Evolutionary conservation across 2,329 filamentous ascomycete genomes (phyloP), one percentile per base, ranked within the genome.

Genomic region (Xylaria sp.): DNA sequence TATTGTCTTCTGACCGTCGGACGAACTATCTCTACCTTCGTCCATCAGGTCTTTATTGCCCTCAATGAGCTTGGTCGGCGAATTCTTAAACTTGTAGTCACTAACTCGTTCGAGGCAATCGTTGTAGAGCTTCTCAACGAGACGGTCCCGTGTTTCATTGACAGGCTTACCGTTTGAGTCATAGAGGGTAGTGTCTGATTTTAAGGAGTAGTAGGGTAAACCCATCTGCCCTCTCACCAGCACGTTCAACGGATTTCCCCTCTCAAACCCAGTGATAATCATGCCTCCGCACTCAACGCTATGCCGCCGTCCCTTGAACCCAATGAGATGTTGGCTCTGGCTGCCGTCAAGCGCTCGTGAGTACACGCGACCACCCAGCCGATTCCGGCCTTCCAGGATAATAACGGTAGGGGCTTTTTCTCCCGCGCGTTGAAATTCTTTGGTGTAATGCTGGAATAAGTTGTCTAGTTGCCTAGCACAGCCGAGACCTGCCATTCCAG

Each of bases 251-350:
- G 94, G 94, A 65, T 99, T 99, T 17, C 95, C 95, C 61, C 91
- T 85, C 62, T 97, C 92, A 69, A 97, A 99, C 0, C 94, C 94
- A 29, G 95, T 97, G 57, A 99, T 92, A 56, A 99, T 97, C 80
- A 99, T 96, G 50, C 93, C 94, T 22, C 94, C 94, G 87, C 97
- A 95, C 71, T 99, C 94, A 26, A 91, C 94, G 18, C 92, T 97
- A 67, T 88, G 89, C 46, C 85, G 78, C 57, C 79, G 82, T 7
- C 78, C 80, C 74, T 82, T 70, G 80, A 83, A 73, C 69, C 61
- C 78, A 65, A 69, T 78, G 74, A 68, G 85, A 63, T 60, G 74
- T 72, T 67, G 77, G 68, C 51, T 77, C 72, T 70, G 82, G 71
- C 76, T 88, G 75, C 76, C 85, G 80, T 77, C 76, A 59, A 88